Evolutionary conservation across 2,329 filamentous ascomycete species (phyloP), one percentile per base, ranked within the genome.

Genomic region (Arthrocladium fulminans): DNA sequence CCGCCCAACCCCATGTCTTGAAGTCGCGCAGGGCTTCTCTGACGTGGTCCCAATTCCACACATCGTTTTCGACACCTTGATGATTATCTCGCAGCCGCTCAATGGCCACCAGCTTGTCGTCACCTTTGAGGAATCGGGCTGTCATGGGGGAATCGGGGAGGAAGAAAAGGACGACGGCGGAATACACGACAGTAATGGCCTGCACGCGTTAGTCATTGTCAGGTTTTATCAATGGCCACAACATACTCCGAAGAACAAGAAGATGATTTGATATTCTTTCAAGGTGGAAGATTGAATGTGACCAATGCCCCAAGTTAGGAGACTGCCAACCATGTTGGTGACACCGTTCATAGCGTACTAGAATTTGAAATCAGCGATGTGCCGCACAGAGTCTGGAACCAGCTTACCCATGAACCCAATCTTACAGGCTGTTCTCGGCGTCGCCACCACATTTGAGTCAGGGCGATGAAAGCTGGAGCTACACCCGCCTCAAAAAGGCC

Each of bases 111-210:
- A 79, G 57, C 48, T 76, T 80, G 39, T 83, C 79, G 39, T 83
- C 79, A 0, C 64, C 68, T 15, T 34, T 47, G 13, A 57, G 48
- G 1, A 83, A 67, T 17, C 73, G 76, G 1, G 78, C 73, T 19
- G 76, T 71, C 57, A 80, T 73, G 0, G 81, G 80, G 0, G 77
- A 80, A 55, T 84, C 81, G 0, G 81, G 81, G 70, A 84, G 79
- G 75, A 73, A 15, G 73, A 47, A 62, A 60, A 77, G 69, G 3
- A 83, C 72, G 10, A 74, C 57, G 0, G 68, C 55, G 1, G 74
- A 70, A 51, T 74, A 76, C 1, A 69, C 62, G 4, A 79, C 69
- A 0, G 76, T 79, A 40, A 80, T 60, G 6, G 68, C 55, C 44
- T 47, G 32, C 19, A 24, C 9, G n/a, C 23, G 32, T 29, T 25